Evolutionary conservation across 148 eudicot species (phyloP), one percentile per base, ranked within the genome.

Genomic region (Oxyria digyna): DNA sequence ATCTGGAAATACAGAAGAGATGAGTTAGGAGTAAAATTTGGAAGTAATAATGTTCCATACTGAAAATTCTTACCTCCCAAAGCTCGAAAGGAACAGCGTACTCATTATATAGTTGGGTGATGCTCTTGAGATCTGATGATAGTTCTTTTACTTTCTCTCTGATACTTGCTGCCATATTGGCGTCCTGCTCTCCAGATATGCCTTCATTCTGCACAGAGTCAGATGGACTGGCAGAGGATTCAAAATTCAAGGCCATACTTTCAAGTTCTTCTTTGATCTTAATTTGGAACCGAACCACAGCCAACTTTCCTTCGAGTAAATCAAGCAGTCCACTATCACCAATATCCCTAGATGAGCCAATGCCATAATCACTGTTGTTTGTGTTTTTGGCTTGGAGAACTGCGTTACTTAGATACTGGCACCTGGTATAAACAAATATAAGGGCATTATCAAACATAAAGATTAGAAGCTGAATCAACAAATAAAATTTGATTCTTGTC

Each of bases 31-130:
- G 27, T 57, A 57, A 14, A 27, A 27, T n/a, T n/a, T 27, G 35
- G 13, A 50, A 50, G 13, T 10, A 26, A 26, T 11, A 13, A 27
- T 11, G n/a, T 57, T 57, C 17, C 64, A 57, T 13, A 57, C 35
- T 13, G 26, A 13, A n/a, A 57, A 55, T 12, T 1, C 6, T n/a
- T 81, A 87, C 97, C 99, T 95, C 97, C 97, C 96, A 95, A 38
- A 91, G 89, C 73, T 95, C 99, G 75, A 81, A 91, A 33, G 97
- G 99, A 75, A 88, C 97, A 26, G 97, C 97, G 80, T 86, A 95
- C 38, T 95, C 96, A 75, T 91, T 95, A 75, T 95, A 95, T 32
- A 95, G 81, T 70, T 88, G 89, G 73, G 99, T 95, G 74, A 95
- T 88, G 73, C 75, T 87, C 79, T 84, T 95, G 79, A 95, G 74